These are phyloP conservation scores for Cyberlindnera lachancei DNA, from an alignment of 805 yeast genomes.

Conservation along the genomic window DNA sequence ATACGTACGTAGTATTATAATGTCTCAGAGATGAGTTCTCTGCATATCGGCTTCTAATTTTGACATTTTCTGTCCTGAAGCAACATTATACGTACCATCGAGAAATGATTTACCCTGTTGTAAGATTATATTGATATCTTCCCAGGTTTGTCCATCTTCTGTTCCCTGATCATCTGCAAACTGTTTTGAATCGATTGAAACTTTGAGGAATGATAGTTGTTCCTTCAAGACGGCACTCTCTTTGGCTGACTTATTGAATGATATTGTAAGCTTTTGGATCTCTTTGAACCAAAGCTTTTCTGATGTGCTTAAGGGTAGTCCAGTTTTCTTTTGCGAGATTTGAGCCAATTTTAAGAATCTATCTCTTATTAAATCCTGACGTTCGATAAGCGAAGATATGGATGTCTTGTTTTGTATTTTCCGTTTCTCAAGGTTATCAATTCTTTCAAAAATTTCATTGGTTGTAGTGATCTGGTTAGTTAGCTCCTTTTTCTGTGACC, in stretches of 20 bases:
- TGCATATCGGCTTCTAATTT: conserved; percentile 20
- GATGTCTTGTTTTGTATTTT: conserved; percentile 10
- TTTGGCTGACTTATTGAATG: conserved; percentile 26
- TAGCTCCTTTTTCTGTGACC: conserved; percentile 34
- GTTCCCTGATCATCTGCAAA: conserved; percentile 4
- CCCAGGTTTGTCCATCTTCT: conserved; percentile 22
- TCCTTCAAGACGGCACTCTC: conserved; percentile 21
- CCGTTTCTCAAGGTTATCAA: conserved; percentile 10
- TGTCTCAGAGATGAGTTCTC: too few species aligned
- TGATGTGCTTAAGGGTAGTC: conserved; percentile 28
- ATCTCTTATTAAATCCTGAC: conserved; percentile 26
- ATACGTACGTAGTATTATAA: too few species aligned
- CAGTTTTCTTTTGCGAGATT: conserved; percentile 18
- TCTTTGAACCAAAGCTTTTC: conserved; percentile 42
- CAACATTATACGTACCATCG: conserved; percentile 10
- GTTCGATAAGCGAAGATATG: conserved; percentile 16
- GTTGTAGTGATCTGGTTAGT: conserved; percentile 30
- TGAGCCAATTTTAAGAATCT: conserved; percentile 26
- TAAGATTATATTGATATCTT: conserved; percentile 24
- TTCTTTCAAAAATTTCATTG: conserved; percentile 17
- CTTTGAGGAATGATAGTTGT: conserved; percentile 23
- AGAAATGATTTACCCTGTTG: conserved; percentile 26
- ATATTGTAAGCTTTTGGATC: conserved; percentile 25
- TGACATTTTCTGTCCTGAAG: conserved; percentile 11
- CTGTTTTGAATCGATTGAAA: conserved; percentile 16